These are phyloP conservation scores for Sclerotinia glacialis DNA, from an alignment of 2,329 filamentous ascomycete genomes.

Conservation along the genomic window DNA sequence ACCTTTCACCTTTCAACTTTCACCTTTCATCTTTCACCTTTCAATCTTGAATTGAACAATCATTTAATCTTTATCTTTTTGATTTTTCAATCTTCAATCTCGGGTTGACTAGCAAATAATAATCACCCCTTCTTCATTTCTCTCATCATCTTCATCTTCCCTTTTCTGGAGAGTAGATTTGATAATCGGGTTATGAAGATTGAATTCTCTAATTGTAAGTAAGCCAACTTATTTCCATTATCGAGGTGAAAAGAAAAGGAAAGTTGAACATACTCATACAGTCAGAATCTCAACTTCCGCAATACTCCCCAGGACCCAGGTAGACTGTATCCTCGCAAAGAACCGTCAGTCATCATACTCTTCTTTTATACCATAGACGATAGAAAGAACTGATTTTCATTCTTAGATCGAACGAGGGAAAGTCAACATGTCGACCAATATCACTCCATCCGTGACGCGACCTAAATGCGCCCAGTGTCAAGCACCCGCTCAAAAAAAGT, in stretches of 20 bases:
- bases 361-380: background rate
- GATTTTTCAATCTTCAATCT: background rate
- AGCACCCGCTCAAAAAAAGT: background rate
- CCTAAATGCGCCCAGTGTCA: background rate
- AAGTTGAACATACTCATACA: background rate
- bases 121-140: background rate
- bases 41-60: no score
- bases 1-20: background rate
- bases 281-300: background rate
- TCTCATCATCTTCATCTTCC: background rate
- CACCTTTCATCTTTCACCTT: no score
- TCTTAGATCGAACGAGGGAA: background rate
- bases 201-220: background rate
- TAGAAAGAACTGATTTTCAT: background rate
- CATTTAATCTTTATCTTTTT: background rate
- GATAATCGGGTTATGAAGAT: background rate
- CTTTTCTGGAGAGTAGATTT: no score
- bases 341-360: background rate
- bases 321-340: background rate
- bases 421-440: background rate
- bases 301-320: accelerated
- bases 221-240: background rate
- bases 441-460: accelerated
- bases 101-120: background rate
- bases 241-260: no score